phyloP scores from a whole-genome alignment of 345 rosid genomes.

The Angophora floribunda region DNA sequence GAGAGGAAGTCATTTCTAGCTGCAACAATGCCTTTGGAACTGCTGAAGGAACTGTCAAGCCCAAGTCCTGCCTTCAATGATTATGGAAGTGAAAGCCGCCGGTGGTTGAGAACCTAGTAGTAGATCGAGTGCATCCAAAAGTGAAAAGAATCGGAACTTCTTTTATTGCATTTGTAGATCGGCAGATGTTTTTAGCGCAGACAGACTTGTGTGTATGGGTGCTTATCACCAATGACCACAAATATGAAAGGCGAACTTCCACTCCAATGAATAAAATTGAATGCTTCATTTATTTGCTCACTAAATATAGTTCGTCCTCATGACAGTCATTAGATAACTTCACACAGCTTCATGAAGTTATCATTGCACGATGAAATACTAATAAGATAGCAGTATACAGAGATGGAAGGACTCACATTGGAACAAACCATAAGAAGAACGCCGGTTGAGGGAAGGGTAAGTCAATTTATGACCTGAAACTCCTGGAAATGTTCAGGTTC shows the following conservation, averaged over 20 bases:
- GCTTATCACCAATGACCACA: not conserved
- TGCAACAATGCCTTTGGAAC: not conserved
- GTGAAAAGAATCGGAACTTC: not conserved
- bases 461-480: constrained; percentile 55
- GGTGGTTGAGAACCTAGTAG: not conserved
- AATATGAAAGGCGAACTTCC: not conserved
- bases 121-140: not conserved
- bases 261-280: not conserved
- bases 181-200: not conserved
- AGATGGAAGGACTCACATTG: constrained; percentile 37
- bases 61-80: not conserved
- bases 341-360: not conserved
- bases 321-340: not conserved
- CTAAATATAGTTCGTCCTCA: not conserved
- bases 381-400: not conserved
- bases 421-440: constrained; percentile 46
- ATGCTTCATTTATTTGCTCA: not conserved
- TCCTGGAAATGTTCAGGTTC: not conserved
- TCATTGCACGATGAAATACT: not conserved
- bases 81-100: not conserved
- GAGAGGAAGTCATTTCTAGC: not conserved
- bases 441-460: constrained; percentile 80
- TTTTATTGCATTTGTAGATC: not conserved
- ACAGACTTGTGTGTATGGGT: not conserved
- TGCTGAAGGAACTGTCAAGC: not conserved